phyloP scores from a whole-genome alignment of 2,329 filamentous ascomycete species.

The Huntiella omanensis region DNA sequence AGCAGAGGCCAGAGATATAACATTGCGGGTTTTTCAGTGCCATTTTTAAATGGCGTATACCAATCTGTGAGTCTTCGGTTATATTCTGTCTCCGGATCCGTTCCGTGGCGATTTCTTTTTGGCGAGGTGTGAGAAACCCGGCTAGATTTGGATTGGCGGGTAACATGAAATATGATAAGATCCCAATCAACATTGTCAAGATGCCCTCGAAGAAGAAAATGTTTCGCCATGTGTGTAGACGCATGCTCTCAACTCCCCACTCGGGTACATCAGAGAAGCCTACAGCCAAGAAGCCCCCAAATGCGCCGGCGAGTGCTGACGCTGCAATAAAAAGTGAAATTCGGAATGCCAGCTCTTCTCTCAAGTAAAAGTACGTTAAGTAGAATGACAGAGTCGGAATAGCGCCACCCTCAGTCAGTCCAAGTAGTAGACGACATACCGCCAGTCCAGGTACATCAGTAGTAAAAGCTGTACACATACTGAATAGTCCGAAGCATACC shows the following conservation, averaged over 20 bases:
- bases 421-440: slow-evolving; percentile 28
- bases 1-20: slow-evolving; percentile 36
- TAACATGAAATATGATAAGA: slow-evolving; percentile 31
- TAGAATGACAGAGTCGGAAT: slow-evolving; percentile 40
- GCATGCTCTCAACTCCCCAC: slow-evolving; percentile 27
- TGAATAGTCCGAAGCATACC: slow-evolving; percentile 34
- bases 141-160: slow-evolving; percentile 29
- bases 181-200: slow-evolving; percentile 29
- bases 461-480: slow-evolving; percentile 34
- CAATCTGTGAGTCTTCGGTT: slow-evolving; percentile 25
- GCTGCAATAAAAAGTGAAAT: slow-evolving; percentile 37
- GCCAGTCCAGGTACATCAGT: slow-evolving; percentile 27
- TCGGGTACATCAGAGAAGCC: slow-evolving; percentile 30
- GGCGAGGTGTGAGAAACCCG: slow-evolving; percentile 31
- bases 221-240: slow-evolving; percentile 33
- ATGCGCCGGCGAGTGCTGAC: slow-evolving; percentile 35
- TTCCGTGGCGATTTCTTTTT: slow-evolving; percentile 33
- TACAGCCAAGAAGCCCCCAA: slow-evolving; percentile 36
- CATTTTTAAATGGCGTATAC: slow-evolving; percentile 23
- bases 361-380: slow-evolving; percentile 36
- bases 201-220: slow-evolving; percentile 47
- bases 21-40: slow-evolving; percentile 38
- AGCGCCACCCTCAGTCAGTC: slow-evolving; percentile 36
- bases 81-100: slow-evolving; percentile 26
- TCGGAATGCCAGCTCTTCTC: slow-evolving; percentile 34